Conservation (phyloP, 2,329 filamentous ascomycete genomes). For the Pseudogymnoascus sp. region DNA sequence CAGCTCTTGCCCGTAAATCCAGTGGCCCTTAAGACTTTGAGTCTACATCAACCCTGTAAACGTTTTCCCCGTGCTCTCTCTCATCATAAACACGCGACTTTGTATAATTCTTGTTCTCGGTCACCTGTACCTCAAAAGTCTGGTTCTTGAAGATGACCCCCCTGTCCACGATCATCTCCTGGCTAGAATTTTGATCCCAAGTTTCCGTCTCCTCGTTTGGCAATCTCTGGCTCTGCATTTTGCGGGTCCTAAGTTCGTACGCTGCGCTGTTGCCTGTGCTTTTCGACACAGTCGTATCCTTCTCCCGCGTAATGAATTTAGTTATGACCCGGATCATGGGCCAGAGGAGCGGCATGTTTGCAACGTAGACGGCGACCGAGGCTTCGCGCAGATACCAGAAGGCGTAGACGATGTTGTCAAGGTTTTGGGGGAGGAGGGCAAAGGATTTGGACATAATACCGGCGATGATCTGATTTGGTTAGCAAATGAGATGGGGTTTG, state of each 20-base stretch:
- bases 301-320: background rate
- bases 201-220: background rate
- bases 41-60: background rate
- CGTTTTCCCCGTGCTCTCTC: background rate
- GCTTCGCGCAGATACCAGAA: conserved; percentile 47
- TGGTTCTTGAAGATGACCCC: background rate
- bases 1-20: background rate
- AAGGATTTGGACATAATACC: conserved; percentile 42
- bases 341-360: conserved; percentile 47
- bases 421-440: conserved; percentile 23
- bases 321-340: conserved; percentile 31
- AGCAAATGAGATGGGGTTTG: conserved; percentile 4
- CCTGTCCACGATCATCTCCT: background rate
- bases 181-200: background rate
- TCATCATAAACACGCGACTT: background rate
- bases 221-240: background rate
- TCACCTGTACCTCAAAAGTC: background rate
- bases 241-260: background rate
- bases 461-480: conserved; percentile 35
- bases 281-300: background rate
- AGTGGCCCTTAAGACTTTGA: background rate
- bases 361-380: conserved; percentile 44
- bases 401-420: conserved; percentile 26
- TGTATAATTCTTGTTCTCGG: background rate
- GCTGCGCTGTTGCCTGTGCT: background rate